Conservation (phyloP, 2,329 filamentous ascomycete species). For the Sclerotinia spermophila region DNA sequence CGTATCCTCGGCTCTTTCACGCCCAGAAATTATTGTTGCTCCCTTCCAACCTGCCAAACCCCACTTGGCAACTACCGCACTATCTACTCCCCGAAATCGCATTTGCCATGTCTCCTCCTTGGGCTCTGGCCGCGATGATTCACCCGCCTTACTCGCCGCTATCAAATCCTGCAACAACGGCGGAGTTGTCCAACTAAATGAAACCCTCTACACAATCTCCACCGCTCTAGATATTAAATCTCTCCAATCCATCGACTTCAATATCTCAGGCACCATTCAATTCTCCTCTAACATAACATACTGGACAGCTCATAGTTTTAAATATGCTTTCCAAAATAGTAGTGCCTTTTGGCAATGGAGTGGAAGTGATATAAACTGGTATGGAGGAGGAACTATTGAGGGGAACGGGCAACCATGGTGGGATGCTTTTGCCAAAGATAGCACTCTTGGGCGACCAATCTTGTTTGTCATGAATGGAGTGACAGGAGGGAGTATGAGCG, state of each 20-base stretch:
- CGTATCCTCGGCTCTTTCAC: background rate
- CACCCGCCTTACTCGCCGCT: background rate
- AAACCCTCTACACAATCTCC: constrained; percentile 11
- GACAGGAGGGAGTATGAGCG: constrained; percentile 7
- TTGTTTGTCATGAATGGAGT: constrained; percentile 16
- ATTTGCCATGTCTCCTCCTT: constrained; percentile 6
- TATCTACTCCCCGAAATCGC: constrained; percentile 2
- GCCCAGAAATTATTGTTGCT: background rate
- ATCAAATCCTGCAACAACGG: constrained; percentile 15
- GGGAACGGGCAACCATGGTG: constrained; percentile 15
- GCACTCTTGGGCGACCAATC: background rate
- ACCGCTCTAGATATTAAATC: background rate
- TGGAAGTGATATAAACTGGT: constrained; percentile 9
- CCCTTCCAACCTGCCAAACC: constrained; percentile 9
- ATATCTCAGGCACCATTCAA: constrained; percentile 8
- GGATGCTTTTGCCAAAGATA: constrained; percentile 12
- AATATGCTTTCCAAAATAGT: constrained; percentile 12
- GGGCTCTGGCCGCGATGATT: constrained; percentile 6
- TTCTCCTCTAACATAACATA: constrained; percentile 5
- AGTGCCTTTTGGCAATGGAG: constrained; percentile 7
- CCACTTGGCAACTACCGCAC: background rate
- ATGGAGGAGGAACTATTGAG: constrained; percentile 12
- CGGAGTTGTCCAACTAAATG: constrained; percentile 2
- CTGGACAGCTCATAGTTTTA: background rate
- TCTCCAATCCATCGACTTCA: constrained; percentile 13